A percentile compares a stretch with the other conserved stretches of the same genome.
Evolutionary conservation across 176 grass and related monocot species (phyloP).

Genomic region (Luzula sylvatica): DNA sequence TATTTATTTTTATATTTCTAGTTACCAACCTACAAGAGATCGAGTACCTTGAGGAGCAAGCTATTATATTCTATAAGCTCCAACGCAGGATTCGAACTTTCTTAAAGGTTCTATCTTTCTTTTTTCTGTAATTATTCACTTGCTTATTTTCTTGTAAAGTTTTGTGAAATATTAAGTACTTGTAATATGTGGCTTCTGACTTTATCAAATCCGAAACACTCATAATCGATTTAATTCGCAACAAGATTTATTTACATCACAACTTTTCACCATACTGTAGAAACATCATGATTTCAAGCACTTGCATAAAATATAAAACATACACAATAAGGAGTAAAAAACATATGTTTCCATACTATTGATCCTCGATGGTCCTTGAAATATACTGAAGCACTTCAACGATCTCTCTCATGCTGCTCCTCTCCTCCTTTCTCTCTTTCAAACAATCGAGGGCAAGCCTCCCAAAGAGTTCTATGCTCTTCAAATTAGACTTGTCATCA

Average conservation of each 20-base stretch:
- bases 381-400: slow-evolving; percentile 20
- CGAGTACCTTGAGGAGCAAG: slow-evolving; percentile 81
- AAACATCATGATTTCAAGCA: no score
- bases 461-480: slow-evolving; percentile 12
- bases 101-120: slow-evolving; percentile 27
- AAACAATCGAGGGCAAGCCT: slow-evolving; percentile 24
- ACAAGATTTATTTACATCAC: no score
- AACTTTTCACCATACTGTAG: no score
- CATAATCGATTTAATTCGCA: no score
- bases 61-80: slow-evolving; percentile 81
- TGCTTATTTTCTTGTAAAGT: slow-evolving; percentile 13
- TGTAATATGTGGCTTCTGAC: slow-evolving; percentile 12
- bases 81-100: slow-evolving; percentile 86
- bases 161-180: slow-evolving; percentile 32
- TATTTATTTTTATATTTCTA: slow-evolving; percentile 17
- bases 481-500: background rate
- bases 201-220: no score
- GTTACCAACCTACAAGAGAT: slow-evolving; percentile 79
- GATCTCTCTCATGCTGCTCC: slow-evolving; percentile 21
- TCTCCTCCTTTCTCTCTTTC: slow-evolving; percentile 29
- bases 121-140: no score
- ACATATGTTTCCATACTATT: no score
- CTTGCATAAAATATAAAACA: no score
- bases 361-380: background rate
- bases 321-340: no score